These are phyloP conservation scores for Leccinum subtestaceum DNA, from an alignment of 768 basidiomycete genomes.

Conservation along the genomic window DNA sequence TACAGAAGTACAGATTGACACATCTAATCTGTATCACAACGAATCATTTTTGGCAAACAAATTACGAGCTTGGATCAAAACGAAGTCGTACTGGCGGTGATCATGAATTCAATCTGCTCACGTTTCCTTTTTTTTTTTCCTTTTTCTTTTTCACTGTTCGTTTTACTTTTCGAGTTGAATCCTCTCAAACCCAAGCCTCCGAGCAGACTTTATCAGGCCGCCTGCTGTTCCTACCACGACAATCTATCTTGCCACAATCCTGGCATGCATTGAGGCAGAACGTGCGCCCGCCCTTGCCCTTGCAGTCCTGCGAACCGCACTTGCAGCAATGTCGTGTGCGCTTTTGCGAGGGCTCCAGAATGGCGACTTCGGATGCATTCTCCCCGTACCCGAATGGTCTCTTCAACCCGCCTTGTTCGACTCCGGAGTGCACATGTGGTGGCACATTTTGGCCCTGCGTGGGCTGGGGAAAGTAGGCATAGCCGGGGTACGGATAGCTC, in stretches of 20 bases:
- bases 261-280: conserved; percentile 76
- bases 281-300: conserved; percentile 74
- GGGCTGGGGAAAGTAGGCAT: conserved; percentile 33
- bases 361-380: conserved; percentile 24
- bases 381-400: conserved; percentile 29
- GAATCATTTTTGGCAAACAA: conserved; percentile 10
- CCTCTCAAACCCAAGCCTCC: conserved; percentile 45
- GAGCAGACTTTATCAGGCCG: conserved; percentile 72
- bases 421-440: conserved; percentile 23
- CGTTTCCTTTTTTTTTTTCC: background rate
- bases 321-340: conserved; percentile 80
- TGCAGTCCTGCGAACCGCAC: conserved; percentile 78
- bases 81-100: background rate
- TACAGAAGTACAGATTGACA: conserved; percentile 1
- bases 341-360: conserved; percentile 45
- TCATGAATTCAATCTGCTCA: background rate
- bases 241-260: conserved; percentile 80
- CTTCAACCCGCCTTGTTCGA: conserved; percentile 29
- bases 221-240: conserved; percentile 74
- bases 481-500: conserved; percentile 35
- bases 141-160: background rate
- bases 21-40: conserved; percentile 6
- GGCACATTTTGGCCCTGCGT: conserved; percentile 22
- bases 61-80: conserved; percentile 1
- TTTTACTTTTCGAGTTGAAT: background rate